phyloP scores from a whole-genome alignment of 1,139 yeast species.

The Kurtzmaniella quercitrusa region DNA sequence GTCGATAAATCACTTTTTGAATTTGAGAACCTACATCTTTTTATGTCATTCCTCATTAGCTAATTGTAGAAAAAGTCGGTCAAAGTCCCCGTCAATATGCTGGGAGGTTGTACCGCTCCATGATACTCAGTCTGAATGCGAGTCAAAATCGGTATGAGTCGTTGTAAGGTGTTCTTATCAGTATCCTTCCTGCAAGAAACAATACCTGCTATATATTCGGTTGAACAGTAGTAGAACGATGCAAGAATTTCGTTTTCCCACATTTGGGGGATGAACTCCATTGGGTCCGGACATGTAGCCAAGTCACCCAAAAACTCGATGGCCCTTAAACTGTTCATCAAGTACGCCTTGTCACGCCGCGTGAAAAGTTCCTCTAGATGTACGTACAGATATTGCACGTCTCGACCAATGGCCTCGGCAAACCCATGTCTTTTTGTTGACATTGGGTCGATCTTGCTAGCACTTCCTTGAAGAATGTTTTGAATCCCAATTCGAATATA shows the following conservation, averaged over 20 bases:
- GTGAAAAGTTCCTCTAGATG: slow-evolving; percentile 54
- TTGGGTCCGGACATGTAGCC: slow-evolving; percentile 51
- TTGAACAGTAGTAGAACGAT: slow-evolving; percentile 64
- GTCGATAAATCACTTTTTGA: too few relatives aligned
- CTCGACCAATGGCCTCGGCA: slow-evolving; percentile 45
- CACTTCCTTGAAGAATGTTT: slow-evolving; percentile 44
- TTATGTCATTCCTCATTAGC: too few relatives aligned
- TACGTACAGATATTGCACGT: slow-evolving; percentile 62
- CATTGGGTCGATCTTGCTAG: slow-evolving; percentile 56
- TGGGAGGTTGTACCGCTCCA: slow-evolving; percentile 31
- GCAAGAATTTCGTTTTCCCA: slow-evolving; percentile 55
- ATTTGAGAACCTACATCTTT: too few relatives aligned
- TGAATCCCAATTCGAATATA: slow-evolving; percentile 46
- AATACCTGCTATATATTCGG: slow-evolving; percentile 57
- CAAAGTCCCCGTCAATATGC: slow-evolving; percentile 29
- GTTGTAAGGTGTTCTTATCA: slow-evolving; percentile 30
- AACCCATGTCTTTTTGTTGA: slow-evolving; percentile 45
- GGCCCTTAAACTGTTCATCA: slow-evolving; percentile 47
- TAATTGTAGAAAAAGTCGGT: slow-evolving; percentile 29
- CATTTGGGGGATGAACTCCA: slow-evolving; percentile 47
- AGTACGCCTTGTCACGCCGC: slow-evolving; percentile 47
- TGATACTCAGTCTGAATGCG: slow-evolving; percentile 34
- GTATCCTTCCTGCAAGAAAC: slow-evolving; percentile 44
- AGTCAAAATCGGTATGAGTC: slow-evolving; percentile 26
- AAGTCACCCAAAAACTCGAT: slow-evolving; percentile 73